Evolutionary conservation across 1,284 basidiomycete genomes (phyloP).

Genomic region (Fomitopsis schrenkii): DNA sequence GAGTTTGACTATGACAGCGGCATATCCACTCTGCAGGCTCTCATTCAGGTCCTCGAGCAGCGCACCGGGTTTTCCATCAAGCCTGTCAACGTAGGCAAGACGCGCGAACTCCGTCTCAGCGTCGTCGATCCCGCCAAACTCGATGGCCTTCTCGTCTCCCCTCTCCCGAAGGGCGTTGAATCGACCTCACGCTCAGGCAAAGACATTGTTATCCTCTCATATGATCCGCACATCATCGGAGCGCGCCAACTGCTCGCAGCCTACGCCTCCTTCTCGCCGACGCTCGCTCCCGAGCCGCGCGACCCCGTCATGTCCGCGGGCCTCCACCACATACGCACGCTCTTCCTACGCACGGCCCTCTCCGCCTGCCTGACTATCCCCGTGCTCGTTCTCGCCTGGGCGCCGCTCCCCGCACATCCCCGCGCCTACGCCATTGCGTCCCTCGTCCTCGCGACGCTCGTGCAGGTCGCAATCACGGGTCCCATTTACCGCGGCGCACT

Average conservation of each 20-base stretch:
- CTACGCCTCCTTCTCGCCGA: constrained; percentile 21
- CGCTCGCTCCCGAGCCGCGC: constrained; percentile 21
- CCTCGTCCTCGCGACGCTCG: constrained; percentile 36
- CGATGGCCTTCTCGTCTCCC: constrained; percentile 14
- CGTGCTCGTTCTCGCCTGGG: constrained; percentile 43
- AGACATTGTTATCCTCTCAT: constrained; percentile 15
- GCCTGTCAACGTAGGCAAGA: constrained; percentile 16
- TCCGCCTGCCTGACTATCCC: constrained; percentile 36
- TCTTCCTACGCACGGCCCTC: constrained; percentile 28
- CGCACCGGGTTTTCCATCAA: constrained; percentile 27
- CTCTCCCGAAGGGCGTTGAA: constrained; percentile 20
- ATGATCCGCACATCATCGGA: constrained; percentile 23
- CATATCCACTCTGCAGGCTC: constrained; percentile 15
- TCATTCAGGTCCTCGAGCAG: constrained; percentile 24
- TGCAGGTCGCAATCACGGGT: constrained; percentile 34
- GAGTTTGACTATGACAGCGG: constrained; percentile 27
- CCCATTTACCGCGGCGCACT: constrained; percentile 36
- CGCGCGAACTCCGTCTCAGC: constrained; percentile 17
- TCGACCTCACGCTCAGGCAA: constrained; percentile 13
- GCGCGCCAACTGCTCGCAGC: constrained; percentile 20
- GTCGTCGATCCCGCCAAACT: constrained; percentile 12
- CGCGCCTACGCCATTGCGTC: constrained; percentile 33
- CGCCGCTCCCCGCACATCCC: constrained; percentile 31
- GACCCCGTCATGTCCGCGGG: constrained; percentile 26
- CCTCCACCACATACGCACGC: constrained; percentile 25